Conservation (phyloP, 2,329 filamentous ascomycete species). For the Chaetomium sp. region DNA sequence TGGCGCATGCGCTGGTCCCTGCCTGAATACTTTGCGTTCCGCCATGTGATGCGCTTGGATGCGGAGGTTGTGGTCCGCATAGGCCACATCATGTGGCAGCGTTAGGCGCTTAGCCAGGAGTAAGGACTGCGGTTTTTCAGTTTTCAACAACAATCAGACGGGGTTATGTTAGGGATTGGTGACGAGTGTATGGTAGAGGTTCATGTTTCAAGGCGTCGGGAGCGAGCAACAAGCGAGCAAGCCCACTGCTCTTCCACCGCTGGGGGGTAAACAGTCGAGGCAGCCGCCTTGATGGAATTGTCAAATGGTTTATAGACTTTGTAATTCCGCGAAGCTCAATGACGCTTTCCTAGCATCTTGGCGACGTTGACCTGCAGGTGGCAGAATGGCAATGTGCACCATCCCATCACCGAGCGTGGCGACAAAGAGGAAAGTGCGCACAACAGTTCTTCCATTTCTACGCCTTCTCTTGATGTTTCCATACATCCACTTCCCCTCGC, state of each 20-base stretch:
- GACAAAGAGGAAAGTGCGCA: neutral
- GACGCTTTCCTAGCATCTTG: neutral
- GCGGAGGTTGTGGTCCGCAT: neutral
- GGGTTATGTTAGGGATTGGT: conserved; percentile 16
- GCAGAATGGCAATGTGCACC: no score
- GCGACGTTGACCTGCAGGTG: no score
- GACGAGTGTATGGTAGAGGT: conserved; percentile 12
- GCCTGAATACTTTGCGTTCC: neutral
- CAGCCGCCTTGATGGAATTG: conserved; percentile 15
- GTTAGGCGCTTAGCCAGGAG: neutral
- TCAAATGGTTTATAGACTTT: conserved; percentile 31
- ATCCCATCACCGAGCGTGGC: no score
- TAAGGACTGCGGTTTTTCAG: neutral
- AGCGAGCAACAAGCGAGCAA: conserved; percentile 18
- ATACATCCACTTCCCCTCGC: no score
- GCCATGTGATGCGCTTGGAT: conserved; percentile 6
- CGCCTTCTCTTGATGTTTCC: neutral
- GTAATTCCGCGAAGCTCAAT: conserved; percentile 22
- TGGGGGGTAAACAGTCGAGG: conserved; percentile 10
- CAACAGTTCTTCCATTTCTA: neutral
- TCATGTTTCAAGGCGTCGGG: conserved; percentile 12
- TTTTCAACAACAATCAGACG: conserved; percentile 15
- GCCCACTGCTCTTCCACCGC: conserved; percentile 11
- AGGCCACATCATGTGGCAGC: neutral
- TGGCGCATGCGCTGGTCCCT: neutral